These are phyloP conservation scores for Ogataea allantospora DNA, from an alignment of 805 yeast genomes.

Conservation along the genomic window DNA sequence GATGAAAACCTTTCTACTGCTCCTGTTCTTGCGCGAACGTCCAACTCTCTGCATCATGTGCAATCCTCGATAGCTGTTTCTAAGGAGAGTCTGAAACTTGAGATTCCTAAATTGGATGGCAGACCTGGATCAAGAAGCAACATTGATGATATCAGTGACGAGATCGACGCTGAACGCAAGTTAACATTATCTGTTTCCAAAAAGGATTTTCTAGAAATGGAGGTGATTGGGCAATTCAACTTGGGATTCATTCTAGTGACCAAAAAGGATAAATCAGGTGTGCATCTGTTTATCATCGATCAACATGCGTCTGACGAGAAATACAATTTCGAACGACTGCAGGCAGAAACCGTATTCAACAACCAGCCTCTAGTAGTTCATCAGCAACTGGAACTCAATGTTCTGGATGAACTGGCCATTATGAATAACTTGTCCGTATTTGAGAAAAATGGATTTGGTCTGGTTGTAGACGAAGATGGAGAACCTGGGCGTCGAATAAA, in stretches of 20 bases:
- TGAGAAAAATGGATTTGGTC: slow-evolving; percentile 72
- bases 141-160: slow-evolving; percentile 45
- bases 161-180: slow-evolving; percentile 52
- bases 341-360: slow-evolving; percentile 53
- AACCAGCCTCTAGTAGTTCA: slow-evolving; percentile 71
- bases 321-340: slow-evolving; percentile 77
- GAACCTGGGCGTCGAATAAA: slow-evolving; percentile 57
- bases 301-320: slow-evolving; percentile 99
- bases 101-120: slow-evolving; percentile 2
- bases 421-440: slow-evolving; percentile 58
- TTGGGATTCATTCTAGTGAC: slow-evolving; percentile 87
- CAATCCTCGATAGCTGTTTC: neutral
- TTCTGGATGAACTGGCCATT: slow-evolving; percentile 75
- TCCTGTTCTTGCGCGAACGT: neutral
- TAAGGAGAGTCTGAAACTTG: slow-evolving; percentile 1
- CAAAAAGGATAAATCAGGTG: slow-evolving; percentile 34
- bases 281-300: slow-evolving; percentile 81
- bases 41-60: slow-evolving; percentile 2
- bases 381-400: slow-evolving; percentile 56
- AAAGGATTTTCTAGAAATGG: slow-evolving; percentile 71
- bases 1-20: no score
- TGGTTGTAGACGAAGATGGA: slow-evolving; percentile 47
- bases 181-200: slow-evolving; percentile 65
- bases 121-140: slow-evolving; percentile 2
- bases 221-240: slow-evolving; percentile 89